Evolutionary conservation across 78 protist genomes (phyloP).

Genomic region (Diacronema lutheri): DNA sequence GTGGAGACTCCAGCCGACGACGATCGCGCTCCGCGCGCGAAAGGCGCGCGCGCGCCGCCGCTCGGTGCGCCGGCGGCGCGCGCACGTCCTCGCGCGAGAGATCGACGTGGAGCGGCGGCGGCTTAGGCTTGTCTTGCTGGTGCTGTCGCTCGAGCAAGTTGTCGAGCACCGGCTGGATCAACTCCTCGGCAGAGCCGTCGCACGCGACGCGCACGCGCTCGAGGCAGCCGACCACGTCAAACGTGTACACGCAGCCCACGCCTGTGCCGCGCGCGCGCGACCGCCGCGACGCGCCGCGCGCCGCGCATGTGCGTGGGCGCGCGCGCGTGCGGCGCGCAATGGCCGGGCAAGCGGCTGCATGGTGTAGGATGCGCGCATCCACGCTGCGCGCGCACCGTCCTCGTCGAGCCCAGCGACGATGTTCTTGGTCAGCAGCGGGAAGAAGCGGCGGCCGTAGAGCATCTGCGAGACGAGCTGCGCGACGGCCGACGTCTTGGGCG

Average conservation of each 20-base stretch:
- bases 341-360: no score
- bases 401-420: slow-evolving; percentile 87
- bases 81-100: not conserved
- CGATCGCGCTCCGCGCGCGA: no score
- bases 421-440: slow-evolving; percentile 96
- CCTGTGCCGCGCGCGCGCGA: not conserved
- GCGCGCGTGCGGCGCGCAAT: no score
- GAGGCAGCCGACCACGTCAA: slow-evolving; percentile 94
- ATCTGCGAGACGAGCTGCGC: slow-evolving; percentile 88
- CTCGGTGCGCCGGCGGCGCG: not conserved
- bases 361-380: no score
- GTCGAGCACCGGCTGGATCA: slow-evolving; percentile 95
- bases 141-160: slow-evolving; percentile 62
- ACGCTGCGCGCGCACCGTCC: not conserved
- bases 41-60: not conserved
- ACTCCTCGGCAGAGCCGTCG: slow-evolving; percentile 80
- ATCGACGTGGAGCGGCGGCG: not conserved
- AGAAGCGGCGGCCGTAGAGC: slow-evolving; percentile 94
- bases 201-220: slow-evolving; percentile 50
- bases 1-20: no score
- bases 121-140: not conserved
- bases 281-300: no score
- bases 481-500: slow-evolving; percentile 69
- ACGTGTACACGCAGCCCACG: slow-evolving; percentile 82
- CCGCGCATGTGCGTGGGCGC: no score